Evolutionary conservation across 2,329 filamentous ascomycete species (phyloP).

Genomic region (Chaetoscypha palmicola): DNA sequence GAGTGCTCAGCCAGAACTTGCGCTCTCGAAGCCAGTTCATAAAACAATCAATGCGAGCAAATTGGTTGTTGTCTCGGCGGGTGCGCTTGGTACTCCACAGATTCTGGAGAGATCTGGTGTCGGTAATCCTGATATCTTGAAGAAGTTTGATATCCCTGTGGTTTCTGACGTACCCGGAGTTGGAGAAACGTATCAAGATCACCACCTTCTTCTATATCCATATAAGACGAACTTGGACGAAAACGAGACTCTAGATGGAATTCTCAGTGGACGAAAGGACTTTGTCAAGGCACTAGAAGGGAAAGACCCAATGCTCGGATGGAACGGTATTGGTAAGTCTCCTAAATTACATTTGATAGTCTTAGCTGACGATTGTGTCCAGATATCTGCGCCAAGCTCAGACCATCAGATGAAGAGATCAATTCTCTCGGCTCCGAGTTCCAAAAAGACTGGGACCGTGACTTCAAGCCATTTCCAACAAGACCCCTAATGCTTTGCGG

Average conservation of each 20-base stretch:
- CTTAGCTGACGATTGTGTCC: background rate
- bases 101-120: conserved; percentile 58
- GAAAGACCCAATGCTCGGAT: conserved; percentile 46
- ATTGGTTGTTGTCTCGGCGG: conserved; percentile 43
- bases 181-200: conserved; percentile 48
- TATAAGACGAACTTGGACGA: conserved; percentile 42
- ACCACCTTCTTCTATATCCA: conserved; percentile 46
- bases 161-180: conserved; percentile 44
- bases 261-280: conserved; percentile 42
- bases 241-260: conserved; percentile 46
- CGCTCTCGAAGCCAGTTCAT: conserved; percentile 26
- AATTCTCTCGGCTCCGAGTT: conserved; percentile 46
- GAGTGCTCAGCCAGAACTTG: conserved; percentile 33
- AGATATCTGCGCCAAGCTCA: conserved; percentile 49
- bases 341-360: background rate
- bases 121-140: conserved; percentile 44
- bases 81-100: conserved; percentile 31
- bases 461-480: conserved; percentile 37
- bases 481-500: conserved; percentile 44
- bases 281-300: conserved; percentile 39
- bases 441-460: conserved; percentile 45
- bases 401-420: conserved; percentile 49
- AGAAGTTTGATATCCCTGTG: conserved; percentile 39
- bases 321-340: conserved; percentile 41
- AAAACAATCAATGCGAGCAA: conserved; percentile 43